Conservation (phyloP, 1,139 yeast genomes). For the Taphrina deformans region DNA sequence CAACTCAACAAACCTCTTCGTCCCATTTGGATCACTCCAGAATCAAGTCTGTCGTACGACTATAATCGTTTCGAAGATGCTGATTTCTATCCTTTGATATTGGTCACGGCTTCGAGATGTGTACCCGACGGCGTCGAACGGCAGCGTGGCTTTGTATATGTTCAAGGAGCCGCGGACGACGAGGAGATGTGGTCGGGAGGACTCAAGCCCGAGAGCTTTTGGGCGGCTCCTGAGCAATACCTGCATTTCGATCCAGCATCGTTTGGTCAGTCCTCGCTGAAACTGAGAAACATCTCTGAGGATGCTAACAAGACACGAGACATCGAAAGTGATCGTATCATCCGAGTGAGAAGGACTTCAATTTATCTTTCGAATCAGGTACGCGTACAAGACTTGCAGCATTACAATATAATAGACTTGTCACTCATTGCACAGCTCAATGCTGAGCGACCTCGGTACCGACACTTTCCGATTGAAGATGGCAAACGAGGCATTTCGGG, state of each 20-base stretch:
- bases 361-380: neutral
- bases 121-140: constrained; percentile 57
- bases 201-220: constrained; percentile 57
- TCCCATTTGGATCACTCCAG: constrained; percentile 74
- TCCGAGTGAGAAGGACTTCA: neutral
- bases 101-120: constrained; percentile 65
- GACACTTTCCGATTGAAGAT: neutral
- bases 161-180: constrained; percentile 93
- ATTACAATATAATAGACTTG: neutral
- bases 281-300: constrained; percentile 30
- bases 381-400: neutral
- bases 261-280: constrained; percentile 46
- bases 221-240: constrained; percentile 53
- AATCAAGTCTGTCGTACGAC: constrained; percentile 46
- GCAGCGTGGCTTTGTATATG: constrained; percentile 57
- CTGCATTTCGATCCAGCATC: constrained; percentile 47
- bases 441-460: neutral
- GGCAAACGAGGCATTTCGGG: constrained; percentile 4
- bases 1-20: constrained; percentile 55
- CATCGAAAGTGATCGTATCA: neutral
- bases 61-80: neutral
- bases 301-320: constrained; percentile 21
- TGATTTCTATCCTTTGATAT: constrained; percentile 51
- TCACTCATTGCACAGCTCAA: neutral
- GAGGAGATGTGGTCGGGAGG: constrained; percentile 76